phyloP scores from a whole-genome alignment of 495 filamentous ascomycete species.

The Trichocladium antarcticum region DNA sequence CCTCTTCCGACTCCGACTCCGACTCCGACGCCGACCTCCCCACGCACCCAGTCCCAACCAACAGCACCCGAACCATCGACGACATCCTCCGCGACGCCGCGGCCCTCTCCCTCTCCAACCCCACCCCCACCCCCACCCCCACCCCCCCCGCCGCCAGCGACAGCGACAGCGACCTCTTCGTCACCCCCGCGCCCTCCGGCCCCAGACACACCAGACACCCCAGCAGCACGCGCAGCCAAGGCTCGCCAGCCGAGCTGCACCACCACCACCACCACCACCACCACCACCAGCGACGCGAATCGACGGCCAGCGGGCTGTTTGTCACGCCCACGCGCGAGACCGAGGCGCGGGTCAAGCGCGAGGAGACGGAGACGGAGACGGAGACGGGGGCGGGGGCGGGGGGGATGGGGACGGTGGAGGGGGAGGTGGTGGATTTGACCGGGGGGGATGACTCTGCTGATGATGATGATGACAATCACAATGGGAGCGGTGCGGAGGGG shows the following conservation, averaged over 20 bases:
- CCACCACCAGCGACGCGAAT: too few relatives aligned
- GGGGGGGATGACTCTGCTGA: background rate
- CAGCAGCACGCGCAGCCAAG: too few relatives aligned
- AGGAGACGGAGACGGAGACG: background rate
- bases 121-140: background rate
- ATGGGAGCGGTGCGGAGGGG: background rate
- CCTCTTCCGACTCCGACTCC: background rate
- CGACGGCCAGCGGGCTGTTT: too few relatives aligned
- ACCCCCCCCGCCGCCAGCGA: background rate
- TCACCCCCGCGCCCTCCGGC: constrained; percentile 7
- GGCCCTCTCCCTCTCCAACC: too few relatives aligned
- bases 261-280: too few relatives aligned
- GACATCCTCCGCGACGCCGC: background rate
- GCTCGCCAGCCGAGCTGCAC: too few relatives aligned
- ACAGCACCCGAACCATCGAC: background rate
- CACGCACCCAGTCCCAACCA: too few relatives aligned
- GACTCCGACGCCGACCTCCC: background rate
- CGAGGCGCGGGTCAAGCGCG: too few relatives aligned
- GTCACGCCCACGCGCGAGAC: background rate
- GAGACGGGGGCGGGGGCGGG: background rate
- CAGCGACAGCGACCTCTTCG: constrained; percentile 4
- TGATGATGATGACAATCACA: background rate
- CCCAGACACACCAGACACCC: too few relatives aligned
- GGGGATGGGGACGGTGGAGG: background rate
- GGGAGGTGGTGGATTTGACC: background rate